Evolutionary conservation across 306 rosid species (phyloP).

Genomic region (Arachis hypogaea): DNA sequence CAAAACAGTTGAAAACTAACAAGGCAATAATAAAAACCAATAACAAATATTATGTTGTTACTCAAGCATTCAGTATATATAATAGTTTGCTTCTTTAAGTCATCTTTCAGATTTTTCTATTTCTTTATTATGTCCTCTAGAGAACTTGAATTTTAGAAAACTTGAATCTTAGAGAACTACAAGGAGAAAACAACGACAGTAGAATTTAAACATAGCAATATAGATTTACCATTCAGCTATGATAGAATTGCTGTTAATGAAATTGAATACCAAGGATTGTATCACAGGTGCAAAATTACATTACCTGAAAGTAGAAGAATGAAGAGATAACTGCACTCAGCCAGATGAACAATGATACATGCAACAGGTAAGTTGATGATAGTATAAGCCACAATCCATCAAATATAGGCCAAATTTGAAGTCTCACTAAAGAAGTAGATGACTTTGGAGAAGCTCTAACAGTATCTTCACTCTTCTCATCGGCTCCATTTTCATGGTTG

Average conservation of each 20-base stretch:
- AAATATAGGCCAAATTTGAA: slow-evolving; percentile 72
- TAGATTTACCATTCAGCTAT: slow-evolving; percentile 16
- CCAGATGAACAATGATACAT: slow-evolving; percentile 85
- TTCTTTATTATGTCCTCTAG: not conserved
- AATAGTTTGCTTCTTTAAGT: slow-evolving; percentile 4
- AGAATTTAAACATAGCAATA: slow-evolving; percentile 11
- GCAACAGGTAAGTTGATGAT: slow-evolving; percentile 83
- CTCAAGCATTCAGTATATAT: not conserved
- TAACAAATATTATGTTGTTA: slow-evolving; percentile 2
- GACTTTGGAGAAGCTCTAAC: slow-evolving; percentile 57
- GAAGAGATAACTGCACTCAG: slow-evolving; percentile 93
- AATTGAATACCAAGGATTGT: slow-evolving; percentile 27
- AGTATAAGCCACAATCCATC: slow-evolving; percentile 86
- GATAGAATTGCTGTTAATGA: slow-evolving; percentile 12
- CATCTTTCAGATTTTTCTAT: slow-evolving; percentile 7
- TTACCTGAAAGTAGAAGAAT: slow-evolving; percentile 93
- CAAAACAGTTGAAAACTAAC: not conserved
- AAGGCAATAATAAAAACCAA: slow-evolving; percentile 4
- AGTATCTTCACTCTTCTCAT: slow-evolving; percentile 42
- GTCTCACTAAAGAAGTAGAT: slow-evolving; percentile 51
- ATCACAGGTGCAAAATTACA: slow-evolving; percentile 19
- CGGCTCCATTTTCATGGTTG: slow-evolving; percentile 48
- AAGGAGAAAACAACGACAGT: slow-evolving; percentile 10
- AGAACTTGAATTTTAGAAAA: too few relatives aligned
- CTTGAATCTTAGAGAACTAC: not conserved